Percentiles rank a stretch among this genome's conserved stretches.
phyloP scores from a whole-genome alignment of 148 eudicot species.

The Silene latifolia region DNA sequence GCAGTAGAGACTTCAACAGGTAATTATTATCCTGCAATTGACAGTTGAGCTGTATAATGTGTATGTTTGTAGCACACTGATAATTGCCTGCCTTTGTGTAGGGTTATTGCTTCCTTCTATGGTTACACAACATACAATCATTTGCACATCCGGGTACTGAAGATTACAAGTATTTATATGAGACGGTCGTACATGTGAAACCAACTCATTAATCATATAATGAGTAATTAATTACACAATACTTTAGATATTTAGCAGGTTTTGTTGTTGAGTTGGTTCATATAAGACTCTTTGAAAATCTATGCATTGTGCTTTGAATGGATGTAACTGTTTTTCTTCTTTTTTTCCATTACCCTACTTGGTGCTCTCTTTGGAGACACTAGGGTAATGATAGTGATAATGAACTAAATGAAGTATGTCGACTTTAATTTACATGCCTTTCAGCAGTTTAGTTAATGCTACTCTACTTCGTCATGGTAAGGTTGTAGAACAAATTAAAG shows the following conservation, averaged over 20 bases:
- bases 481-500: no score
- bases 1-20: constrained; percentile 69
- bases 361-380: not conserved
- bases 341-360: not conserved
- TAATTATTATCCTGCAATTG: constrained; percentile 26
- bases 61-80: not conserved
- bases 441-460: no score
- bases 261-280: not conserved
- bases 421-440: not conserved
- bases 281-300: not conserved
- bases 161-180: not conserved
- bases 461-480: no score
- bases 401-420: not conserved
- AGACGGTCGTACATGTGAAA: not conserved
- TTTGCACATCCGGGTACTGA: not conserved
- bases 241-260: not conserved
- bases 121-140: not conserved
- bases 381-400: not conserved
- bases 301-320: not conserved
- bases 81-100: not conserved
- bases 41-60: not conserved
- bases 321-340: not conserved
- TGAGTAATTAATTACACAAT: not conserved
- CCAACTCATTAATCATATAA: not conserved
- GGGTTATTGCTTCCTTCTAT: not conserved